Conservation (phyloP, 441 rosid genomes). For the Viola pubescens region DNA sequence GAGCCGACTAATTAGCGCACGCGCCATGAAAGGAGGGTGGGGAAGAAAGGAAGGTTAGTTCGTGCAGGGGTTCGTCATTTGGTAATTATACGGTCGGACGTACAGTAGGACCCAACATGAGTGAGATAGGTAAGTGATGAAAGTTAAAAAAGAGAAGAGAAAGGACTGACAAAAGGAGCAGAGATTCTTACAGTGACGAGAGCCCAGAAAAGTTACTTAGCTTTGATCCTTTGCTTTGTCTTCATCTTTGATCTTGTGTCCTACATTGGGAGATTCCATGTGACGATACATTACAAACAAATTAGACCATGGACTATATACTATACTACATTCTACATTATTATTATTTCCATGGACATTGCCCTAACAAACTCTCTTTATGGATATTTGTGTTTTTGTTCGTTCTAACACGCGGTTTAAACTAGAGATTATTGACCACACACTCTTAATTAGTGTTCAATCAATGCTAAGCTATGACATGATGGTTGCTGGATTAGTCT, state of each 20-base stretch:
- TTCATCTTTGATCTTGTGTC: not conserved
- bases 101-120: conserved; percentile 19
- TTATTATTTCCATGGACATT: too few relatives aligned
- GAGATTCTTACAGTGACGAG: not conserved
- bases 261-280: conserved; percentile 13
- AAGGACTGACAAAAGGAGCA: not conserved
- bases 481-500: too few relatives aligned
- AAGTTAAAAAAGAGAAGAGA: not conserved
- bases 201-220: conserved; percentile 17
- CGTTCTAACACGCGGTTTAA: too few relatives aligned
- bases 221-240: conserved; percentile 10
- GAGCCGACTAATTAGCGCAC: too few relatives aligned
- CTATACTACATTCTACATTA: too few relatives aligned
- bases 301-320: too few relatives aligned
- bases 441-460: too few relatives aligned
- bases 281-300: conserved; percentile 10
- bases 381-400: too few relatives aligned
- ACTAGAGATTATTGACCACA: too few relatives aligned
- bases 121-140: conserved; percentile 13
- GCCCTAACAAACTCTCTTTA: too few relatives aligned
- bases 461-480: too few relatives aligned
- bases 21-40: not conserved
- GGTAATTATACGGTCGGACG: conserved; percentile 33
- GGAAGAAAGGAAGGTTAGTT: not conserved
- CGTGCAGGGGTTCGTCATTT: conserved; percentile 22